Conservation (phyloP, 2,329 filamentous ascomycete genomes). For the Paracoccidioides lutzii region DNA sequence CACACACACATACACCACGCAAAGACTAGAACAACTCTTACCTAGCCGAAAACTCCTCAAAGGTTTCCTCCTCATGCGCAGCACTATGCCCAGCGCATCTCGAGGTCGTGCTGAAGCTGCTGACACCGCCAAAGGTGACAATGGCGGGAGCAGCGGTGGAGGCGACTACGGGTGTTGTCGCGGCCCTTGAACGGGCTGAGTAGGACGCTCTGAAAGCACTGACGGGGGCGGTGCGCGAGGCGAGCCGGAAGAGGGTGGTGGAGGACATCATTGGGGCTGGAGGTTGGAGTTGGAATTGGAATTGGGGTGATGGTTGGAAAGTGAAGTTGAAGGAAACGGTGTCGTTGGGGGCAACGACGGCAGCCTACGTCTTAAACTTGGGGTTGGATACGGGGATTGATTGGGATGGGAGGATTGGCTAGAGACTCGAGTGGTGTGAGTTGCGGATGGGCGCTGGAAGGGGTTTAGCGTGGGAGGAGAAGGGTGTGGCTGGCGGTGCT, state of each 20-base stretch:
- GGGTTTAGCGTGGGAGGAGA: no score
- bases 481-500: no score
- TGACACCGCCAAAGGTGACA: slow-evolving; percentile 46
- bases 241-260: slow-evolving; percentile 55
- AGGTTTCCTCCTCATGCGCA: slow-evolving; percentile 83
- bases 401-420: no score
- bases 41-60: slow-evolving; percentile 97
- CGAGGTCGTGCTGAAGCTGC: slow-evolving; percentile 46
- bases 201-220: slow-evolving; percentile 52
- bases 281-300: slow-evolving; percentile 5
- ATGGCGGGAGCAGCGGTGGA: slow-evolving; percentile 38
- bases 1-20: no score
- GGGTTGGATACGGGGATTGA: no score
- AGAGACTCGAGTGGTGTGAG: no score
- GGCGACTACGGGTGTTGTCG: slow-evolving; percentile 36
- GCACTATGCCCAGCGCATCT: slow-evolving; percentile 41
- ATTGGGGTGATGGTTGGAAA: slow-evolving; percentile 6
- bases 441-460: no score
- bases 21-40: slow-evolving; percentile 37
- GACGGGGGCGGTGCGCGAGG: slow-evolving; percentile 50
- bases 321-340: not conserved
- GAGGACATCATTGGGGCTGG: slow-evolving; percentile 45
- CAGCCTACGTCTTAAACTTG: no score
- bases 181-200: slow-evolving; percentile 45
- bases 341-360: not conserved